These are phyloP conservation scores for Phenoliferia sp. DNA, from an alignment of 1,284 basidiomycete genomes.

Conservation along the genomic window DNA sequence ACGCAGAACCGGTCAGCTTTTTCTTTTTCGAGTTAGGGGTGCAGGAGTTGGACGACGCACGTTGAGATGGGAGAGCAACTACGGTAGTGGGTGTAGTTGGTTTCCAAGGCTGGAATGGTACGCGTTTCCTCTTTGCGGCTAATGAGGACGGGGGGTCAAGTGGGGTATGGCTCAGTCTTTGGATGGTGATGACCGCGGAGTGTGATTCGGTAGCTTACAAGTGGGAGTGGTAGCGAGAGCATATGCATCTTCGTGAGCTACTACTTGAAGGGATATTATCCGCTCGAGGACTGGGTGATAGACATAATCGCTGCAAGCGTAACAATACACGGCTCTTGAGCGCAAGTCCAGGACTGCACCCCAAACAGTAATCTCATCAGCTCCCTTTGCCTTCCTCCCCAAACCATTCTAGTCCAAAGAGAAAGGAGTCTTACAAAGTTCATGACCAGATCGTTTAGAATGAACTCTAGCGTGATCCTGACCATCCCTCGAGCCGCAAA, in stretches of 20 bases:
- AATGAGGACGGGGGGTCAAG: neutral
- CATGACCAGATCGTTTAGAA: neutral
- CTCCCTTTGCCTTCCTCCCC: neutral
- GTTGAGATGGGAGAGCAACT: neutral
- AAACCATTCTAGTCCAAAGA: neutral
- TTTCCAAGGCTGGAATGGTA: neutral
- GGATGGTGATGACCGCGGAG: too few relatives aligned
- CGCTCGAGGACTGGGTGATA: slow-evolving; percentile 9
- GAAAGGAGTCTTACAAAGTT: neutral
- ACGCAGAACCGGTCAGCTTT: neutral
- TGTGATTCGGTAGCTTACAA: neutral
- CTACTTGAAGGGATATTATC: neutral
- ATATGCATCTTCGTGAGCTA: neutral
- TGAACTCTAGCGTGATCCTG: neutral
- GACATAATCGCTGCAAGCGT: slow-evolving; percentile 13
- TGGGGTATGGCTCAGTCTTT: neutral
- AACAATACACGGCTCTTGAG: slow-evolving; percentile 10
- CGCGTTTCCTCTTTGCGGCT: neutral
- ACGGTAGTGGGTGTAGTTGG: neutral
- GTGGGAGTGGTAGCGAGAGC: neutral
- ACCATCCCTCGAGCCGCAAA: neutral
- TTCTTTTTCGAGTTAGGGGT: neutral
- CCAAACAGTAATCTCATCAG: neutral
- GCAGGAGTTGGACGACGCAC: neutral
- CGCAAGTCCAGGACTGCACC: slow-evolving; percentile 21